Conservation (phyloP, 495 filamentous ascomycete genomes). For the Neurospora sublineolata region DNA sequence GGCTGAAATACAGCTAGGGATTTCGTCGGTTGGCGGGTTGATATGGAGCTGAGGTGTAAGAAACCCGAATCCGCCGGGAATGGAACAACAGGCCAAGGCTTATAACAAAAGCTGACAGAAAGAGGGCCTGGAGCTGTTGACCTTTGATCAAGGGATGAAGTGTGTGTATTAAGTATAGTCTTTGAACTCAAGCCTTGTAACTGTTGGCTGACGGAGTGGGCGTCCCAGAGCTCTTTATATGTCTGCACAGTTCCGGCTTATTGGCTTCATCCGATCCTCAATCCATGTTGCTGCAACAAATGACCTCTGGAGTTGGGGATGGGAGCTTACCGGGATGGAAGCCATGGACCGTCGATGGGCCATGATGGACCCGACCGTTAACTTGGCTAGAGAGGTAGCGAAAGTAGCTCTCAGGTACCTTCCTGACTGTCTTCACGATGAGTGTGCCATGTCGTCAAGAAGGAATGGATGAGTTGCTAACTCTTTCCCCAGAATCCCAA, state of each 20-base stretch:
- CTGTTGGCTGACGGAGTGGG: not conserved
- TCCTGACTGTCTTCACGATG: not conserved
- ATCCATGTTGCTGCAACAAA: not conserved
- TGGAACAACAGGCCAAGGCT: not conserved
- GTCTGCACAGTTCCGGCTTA: not conserved
- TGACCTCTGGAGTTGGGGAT: not conserved
- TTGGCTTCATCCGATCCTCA: not conserved
- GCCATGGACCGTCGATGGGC: not conserved
- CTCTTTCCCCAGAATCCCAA: not conserved
- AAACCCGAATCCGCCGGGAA: not conserved
- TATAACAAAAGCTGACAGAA: not conserved
- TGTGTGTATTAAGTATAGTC: not conserved
- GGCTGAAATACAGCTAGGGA: slow-evolving; percentile 10
- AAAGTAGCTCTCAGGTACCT: not conserved
- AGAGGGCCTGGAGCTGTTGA: not conserved
- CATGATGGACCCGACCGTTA: not conserved
- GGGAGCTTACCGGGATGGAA: not conserved
- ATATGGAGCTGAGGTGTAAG: slow-evolving; percentile 2
- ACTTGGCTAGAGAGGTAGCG: not conserved
- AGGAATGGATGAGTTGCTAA: not conserved
- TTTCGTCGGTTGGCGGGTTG: not conserved
- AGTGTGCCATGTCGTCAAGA: not conserved
- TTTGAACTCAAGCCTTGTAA: not conserved
- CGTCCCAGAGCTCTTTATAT: not conserved
- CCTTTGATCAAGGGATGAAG: not conserved